Evolutionary conservation across 2,329 filamentous ascomycete species (phyloP), one percentile per base, ranked within the genome.

Genomic region (Colletotrichum musicola): DNA sequence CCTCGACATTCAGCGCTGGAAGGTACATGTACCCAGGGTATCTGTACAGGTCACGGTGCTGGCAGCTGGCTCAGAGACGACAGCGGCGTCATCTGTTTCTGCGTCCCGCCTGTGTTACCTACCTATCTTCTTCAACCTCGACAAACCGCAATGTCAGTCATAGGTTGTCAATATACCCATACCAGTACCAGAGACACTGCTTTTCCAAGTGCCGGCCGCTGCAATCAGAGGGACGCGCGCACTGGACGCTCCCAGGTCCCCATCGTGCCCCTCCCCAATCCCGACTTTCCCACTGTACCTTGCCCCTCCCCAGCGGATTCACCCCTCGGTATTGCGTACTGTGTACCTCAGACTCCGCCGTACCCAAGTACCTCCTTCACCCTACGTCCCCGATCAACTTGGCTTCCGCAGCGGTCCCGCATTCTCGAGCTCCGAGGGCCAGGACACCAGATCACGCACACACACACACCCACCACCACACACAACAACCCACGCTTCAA

Each of bases 161-260:
- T n/a, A n/a, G n/a, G n/a, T 25, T 25, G 22, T 25, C 22, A 4
- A 25, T 1, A 25, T 25, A 25, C 30, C 30, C 30, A 35, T 35
- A 35, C 9, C 30, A 35, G 30, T 35, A 35, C 9, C 30, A 35
- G 30, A 7, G 30, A 35, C 30, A 10, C 30, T 35, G 30, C 30
- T 10, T 10, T 35, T 10, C 10, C 30, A 35, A 35, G 30, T 35
- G 30, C 30, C 30, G 30, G 30, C 12, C 30, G 30, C 30, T 35
- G 30, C 30, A 3, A 35, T 35, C 30, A 35, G 13, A n/a, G 40
- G 14, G 16, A 42, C 13, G 42, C 35, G 20, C 40, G 59, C 59
- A 46, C 49, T 54, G 59, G 40, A 62, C 58, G 58, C 47, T 53
- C 49, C 22, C 50, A 61, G 58, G 58, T 10, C 47, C 58, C 18